Conservation (phyloP, 345 rosid genomes). For the Excoecaria cochinchinensis region DNA sequence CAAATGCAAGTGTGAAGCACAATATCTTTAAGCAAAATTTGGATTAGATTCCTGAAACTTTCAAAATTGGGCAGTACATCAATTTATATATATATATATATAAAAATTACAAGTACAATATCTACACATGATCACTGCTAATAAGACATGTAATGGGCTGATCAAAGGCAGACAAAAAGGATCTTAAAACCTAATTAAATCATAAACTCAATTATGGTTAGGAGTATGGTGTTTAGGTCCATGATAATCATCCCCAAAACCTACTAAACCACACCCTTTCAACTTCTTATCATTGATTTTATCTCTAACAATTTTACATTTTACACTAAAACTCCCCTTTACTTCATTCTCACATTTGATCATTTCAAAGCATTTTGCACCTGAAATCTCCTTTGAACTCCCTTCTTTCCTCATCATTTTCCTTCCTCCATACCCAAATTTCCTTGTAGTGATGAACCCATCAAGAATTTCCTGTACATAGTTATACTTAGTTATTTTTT, state of each 20-base stretch:
- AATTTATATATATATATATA: background rate
- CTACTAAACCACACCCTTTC: conserved; percentile 32
- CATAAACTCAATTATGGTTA: conserved; percentile 38
- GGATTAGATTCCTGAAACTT: conserved; percentile 12
- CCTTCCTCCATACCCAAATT: conserved; percentile 33
- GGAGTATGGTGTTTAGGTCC: conserved; percentile 46
- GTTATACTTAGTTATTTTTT: background rate
- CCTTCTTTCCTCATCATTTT: conserved; percentile 34
- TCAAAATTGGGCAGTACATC: conserved; percentile 13
- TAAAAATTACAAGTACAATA: background rate
- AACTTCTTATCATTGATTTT: conserved; percentile 14
- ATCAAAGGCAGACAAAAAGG: conserved; percentile 8
- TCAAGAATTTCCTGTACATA: conserved; percentile 30
- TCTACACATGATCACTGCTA: conserved; percentile 8
- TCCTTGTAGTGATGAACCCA: conserved; percentile 20
- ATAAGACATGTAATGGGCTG: background rate
- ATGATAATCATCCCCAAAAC: conserved; percentile 42
- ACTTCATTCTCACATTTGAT: conserved; percentile 31
- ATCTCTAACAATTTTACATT: conserved; percentile 15
- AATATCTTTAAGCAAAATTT: background rate
- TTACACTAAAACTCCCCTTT: conserved; percentile 14
- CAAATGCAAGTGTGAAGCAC: no score
- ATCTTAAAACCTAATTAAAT: conserved; percentile 7
- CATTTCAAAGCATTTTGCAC: conserved; percentile 37
- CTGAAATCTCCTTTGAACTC: conserved; percentile 37